A percentile compares a stretch with the other conserved stretches of the same genome.
Evolutionary conservation across 2,329 filamentous ascomycete genomes (phyloP).

Genomic region (Aspergillus clavatus): DNA sequence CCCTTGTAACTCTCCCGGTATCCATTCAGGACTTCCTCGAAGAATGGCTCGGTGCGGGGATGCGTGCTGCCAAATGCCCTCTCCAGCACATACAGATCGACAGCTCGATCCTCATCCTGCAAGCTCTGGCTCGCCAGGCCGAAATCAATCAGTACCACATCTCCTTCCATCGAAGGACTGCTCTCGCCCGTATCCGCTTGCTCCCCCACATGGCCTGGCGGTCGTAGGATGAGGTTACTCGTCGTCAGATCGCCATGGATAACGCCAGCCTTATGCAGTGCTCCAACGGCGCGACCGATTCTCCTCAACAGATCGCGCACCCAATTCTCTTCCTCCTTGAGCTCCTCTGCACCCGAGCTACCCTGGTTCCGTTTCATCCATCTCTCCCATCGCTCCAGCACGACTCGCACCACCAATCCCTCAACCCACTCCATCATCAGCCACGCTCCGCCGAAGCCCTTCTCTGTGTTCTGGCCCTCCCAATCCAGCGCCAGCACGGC

Average conservation of each 20-base stretch:
- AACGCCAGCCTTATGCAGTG: constrained; percentile 75
- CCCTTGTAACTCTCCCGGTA: constrained; percentile 75
- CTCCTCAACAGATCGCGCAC: constrained; percentile 61
- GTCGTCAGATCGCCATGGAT: constrained; percentile 96
- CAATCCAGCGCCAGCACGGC: constrained; percentile 67
- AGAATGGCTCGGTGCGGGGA: constrained; percentile 74
- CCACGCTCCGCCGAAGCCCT: constrained; percentile 65
- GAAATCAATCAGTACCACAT: constrained; percentile 90
- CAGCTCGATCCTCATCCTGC: constrained; percentile 87
- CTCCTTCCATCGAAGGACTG: constrained; percentile 52
- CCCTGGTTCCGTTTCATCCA: constrained; percentile 38
- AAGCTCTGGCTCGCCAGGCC: constrained; percentile 77
- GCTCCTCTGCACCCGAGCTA: constrained; percentile 27
- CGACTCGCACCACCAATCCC: constrained; percentile 64
- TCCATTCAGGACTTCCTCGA: constrained; percentile 65
- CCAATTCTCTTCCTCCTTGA: constrained; percentile 43
- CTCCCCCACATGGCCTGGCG: constrained; percentile 21
- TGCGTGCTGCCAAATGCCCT: constrained; percentile 93
- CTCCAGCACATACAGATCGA: constrained; percentile 94
- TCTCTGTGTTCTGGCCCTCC: constrained; percentile 53
- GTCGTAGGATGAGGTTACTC: constrained; percentile 85
- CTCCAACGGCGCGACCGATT: constrained; percentile 67
- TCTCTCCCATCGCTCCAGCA: constrained; percentile 65
- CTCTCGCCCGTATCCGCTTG: constrained; percentile 16
- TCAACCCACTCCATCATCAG: constrained; percentile 81